Evolutionary conservation across 768 basidiomycete genomes (phyloP).

Genomic region (Pleurotus cornucopiae): DNA sequence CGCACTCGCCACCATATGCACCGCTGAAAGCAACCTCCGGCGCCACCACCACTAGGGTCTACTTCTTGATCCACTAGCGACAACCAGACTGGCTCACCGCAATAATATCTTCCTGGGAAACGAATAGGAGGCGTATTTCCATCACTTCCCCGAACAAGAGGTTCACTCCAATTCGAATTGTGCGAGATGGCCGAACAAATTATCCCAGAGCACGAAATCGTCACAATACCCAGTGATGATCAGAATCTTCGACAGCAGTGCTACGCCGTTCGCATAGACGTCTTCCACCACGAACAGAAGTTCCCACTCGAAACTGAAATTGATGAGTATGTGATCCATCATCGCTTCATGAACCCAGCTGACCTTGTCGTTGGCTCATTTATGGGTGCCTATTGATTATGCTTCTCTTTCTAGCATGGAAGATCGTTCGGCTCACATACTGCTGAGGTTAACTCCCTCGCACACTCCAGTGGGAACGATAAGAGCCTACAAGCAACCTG

Average conservation of each 20-base stretch:
- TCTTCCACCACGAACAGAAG: constrained; percentile 63
- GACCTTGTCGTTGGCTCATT: constrained; percentile 9
- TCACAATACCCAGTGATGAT: constrained; percentile 37
- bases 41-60: too few species aligned
- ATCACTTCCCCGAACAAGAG: too few species aligned
- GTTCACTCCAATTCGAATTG: background rate
- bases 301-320: constrained; percentile 74
- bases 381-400: background rate
- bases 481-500: constrained; percentile 38
- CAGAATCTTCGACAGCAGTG: constrained; percentile 58
- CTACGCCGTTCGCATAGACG: constrained; percentile 54
- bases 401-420: constrained; percentile 43
- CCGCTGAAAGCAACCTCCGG: too few species aligned
- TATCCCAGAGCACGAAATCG: constrained; percentile 46
- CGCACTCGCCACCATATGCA: too few species aligned
- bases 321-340: constrained; percentile 51
- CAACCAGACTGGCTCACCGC: too few species aligned
- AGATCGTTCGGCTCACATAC: constrained; percentile 61
- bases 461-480: constrained; percentile 68
- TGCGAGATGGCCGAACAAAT: constrained; percentile 7
- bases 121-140: too few species aligned
- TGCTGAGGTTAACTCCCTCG: constrained; percentile 64
- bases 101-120: too few species aligned
- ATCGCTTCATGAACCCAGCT: background rate
- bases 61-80: too few species aligned